Evolutionary conservation across 305 asterid species (phyloP).

Genomic region (Fraxinus baroniana): DNA sequence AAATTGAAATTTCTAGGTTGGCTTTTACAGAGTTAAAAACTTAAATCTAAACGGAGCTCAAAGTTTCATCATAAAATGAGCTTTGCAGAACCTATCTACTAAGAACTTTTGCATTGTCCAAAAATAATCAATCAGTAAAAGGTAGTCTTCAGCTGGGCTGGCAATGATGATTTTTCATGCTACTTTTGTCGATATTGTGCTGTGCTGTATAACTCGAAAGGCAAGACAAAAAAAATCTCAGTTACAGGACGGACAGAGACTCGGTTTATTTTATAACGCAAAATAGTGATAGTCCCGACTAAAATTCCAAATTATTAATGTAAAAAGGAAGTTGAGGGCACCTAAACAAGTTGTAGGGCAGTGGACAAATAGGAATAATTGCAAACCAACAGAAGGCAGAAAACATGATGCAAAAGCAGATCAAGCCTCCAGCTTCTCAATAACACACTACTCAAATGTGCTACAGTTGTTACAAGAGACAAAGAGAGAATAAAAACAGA

Average conservation of each 20-base stretch:
- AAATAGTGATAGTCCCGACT: background rate
- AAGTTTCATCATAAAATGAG: background rate
- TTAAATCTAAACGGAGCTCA: background rate
- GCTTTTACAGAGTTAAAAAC: background rate
- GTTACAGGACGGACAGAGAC: background rate
- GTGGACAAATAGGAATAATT: background rate
- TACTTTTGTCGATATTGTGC: background rate
- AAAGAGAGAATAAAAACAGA: background rate
- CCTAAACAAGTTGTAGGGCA: background rate
- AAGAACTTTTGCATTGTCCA: background rate
- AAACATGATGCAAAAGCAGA: background rate
- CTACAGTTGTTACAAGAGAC: background rate
- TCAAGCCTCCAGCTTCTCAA: background rate
- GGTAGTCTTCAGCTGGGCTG: background rate
- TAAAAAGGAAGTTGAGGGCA: background rate
- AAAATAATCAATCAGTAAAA: background rate
- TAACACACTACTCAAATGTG: background rate
- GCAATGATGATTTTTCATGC: background rate
- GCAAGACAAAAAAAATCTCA: background rate
- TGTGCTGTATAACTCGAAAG: background rate
- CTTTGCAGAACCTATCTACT: background rate
- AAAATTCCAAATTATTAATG: background rate
- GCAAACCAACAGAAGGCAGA: background rate
- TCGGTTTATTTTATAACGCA: background rate
- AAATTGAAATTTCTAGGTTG: background rate